Conservation (phyloP, 371 early-diverging fungal species). For the Paraphysoderma sedebokerense region DNA sequence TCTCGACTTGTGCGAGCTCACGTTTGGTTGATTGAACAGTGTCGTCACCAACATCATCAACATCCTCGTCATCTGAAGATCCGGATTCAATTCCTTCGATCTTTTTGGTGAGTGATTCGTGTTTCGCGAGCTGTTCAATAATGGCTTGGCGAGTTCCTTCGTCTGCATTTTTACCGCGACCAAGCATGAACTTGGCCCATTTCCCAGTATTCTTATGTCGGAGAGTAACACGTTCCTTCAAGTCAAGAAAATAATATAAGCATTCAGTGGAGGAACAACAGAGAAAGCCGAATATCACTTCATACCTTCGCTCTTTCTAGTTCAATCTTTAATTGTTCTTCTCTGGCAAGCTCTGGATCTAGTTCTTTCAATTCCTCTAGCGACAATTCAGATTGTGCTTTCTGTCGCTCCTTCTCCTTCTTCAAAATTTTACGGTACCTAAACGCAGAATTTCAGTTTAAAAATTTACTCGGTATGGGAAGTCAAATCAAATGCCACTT, state of each 20-base stretch:
- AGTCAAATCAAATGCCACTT: too few relatives aligned
- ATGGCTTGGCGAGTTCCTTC: slow-evolving; percentile 54
- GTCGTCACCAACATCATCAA: slow-evolving; percentile 5
- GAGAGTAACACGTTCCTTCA: slow-evolving; percentile 74
- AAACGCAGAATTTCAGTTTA: too few relatives aligned
- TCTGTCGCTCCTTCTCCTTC: slow-evolving; percentile 37
- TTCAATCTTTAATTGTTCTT: slow-evolving; percentile 48
- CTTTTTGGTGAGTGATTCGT: slow-evolving; percentile 59
- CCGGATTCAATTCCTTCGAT: slow-evolving; percentile 43
- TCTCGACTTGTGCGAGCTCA: background rate
- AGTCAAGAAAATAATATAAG: background rate
- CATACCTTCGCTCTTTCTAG: slow-evolving; percentile 42
- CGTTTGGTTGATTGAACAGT: background rate
- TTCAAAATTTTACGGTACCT: slow-evolving; percentile 70
- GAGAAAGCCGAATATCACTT: background rate
- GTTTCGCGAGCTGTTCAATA: slow-evolving; percentile 65
- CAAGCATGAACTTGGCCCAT: slow-evolving; percentile 76
- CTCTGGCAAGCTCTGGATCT: slow-evolving; percentile 48
- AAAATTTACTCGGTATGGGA: too few relatives aligned
- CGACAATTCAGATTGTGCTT: slow-evolving; percentile 21
- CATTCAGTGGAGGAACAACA: background rate
- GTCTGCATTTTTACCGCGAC: slow-evolving; percentile 43
- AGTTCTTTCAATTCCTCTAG: slow-evolving; percentile 40
- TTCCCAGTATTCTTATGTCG: slow-evolving; percentile 86
- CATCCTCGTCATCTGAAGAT: slow-evolving; percentile 9